phyloP scores from a whole-genome alignment of 2,329 filamentous ascomycete genomes.

The Clarireedia sp. region DNA sequence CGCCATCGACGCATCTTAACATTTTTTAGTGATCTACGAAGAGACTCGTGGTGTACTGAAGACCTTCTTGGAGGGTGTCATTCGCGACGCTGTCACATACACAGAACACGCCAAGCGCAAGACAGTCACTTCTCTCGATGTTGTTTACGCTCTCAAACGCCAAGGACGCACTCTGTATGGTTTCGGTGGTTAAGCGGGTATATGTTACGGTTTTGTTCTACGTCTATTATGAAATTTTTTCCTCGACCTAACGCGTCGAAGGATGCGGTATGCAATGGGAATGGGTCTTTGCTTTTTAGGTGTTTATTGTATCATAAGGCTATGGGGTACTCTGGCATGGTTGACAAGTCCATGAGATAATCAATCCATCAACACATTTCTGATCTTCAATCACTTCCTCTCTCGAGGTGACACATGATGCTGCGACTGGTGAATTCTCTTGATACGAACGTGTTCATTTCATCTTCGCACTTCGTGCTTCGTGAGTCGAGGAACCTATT shows the following conservation, averaged over 20 bases:
- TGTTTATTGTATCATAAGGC: constrained; percentile 28
- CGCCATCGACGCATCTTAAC: constrained; percentile 26
- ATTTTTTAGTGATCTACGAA: constrained; percentile 61
- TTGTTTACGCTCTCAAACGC: constrained; percentile 59
- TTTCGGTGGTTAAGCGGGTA: constrained; percentile 50
- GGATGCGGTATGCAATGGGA: constrained; percentile 20
- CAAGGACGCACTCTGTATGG: constrained; percentile 61
- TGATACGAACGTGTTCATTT: too few species aligned
- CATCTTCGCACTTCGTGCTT: too few species aligned
- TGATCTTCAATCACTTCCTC: not conserved
- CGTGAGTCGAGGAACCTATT: too few species aligned
- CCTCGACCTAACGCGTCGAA: constrained; percentile 12
- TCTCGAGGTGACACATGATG: too few species aligned
- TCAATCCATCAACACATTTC: constrained; percentile 9
- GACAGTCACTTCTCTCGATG: constrained; percentile 59
- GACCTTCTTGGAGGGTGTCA: constrained; percentile 77
- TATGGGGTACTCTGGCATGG: constrained; percentile 22
- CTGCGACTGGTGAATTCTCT: too few species aligned
- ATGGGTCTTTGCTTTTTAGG: constrained; percentile 22
- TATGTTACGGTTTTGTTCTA: constrained; percentile 14
- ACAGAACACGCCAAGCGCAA: constrained; percentile 71
- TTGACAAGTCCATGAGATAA: constrained; percentile 20
- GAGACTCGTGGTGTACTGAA: constrained; percentile 78
- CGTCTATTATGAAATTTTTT: constrained; percentile 25
- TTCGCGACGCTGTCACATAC: constrained; percentile 42